phyloP scores from a whole-genome alignment of 495 filamentous ascomycete species.

The Podospora comata region DNA sequence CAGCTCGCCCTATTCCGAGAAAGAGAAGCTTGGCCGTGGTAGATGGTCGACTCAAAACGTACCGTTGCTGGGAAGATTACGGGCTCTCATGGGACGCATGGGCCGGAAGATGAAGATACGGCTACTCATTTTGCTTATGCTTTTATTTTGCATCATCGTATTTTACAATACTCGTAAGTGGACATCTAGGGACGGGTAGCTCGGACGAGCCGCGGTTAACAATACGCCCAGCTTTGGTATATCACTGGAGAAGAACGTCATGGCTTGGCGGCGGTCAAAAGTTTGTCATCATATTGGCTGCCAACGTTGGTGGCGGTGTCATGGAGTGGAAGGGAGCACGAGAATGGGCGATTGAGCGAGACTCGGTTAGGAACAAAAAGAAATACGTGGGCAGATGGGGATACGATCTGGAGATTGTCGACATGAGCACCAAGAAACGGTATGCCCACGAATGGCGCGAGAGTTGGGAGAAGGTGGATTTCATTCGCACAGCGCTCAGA shows the following conservation, averaged over 20 bases:
- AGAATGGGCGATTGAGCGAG: conserved; percentile 97
- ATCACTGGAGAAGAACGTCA: conserved; percentile 46
- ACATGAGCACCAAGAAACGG: conserved; percentile 96
- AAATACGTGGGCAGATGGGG: conserved; percentile 86
- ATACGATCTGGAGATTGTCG: conserved; percentile 92
- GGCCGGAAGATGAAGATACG: conserved; percentile 55
- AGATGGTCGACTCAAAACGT: conserved; percentile 38
- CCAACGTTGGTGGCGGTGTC: conserved; percentile 92
- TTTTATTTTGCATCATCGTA: conserved; percentile 62
- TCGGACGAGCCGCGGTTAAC: conserved; percentile 11
- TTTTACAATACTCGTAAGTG: conserved; percentile 68
- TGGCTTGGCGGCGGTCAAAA: conserved; percentile 80
- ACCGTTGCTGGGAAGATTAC: conserved; percentile 40
- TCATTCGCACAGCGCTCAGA: conserved; percentile 82
- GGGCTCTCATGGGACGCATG: conserved; percentile 38
- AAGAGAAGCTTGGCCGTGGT: conserved; percentile 65
- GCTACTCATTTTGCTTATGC: conserved; percentile 52
- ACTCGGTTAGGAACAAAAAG: conserved; percentile 92
- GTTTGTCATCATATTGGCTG: conserved; percentile 88
- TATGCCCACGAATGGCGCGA: conserved; percentile 99
- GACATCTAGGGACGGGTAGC: background rate
- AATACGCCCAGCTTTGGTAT: conserved; percentile 37
- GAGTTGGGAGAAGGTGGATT: conserved; percentile 98
- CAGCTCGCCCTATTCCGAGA: conserved; percentile 58
- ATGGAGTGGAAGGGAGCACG: conserved; percentile 99